phyloP scores from a whole-genome alignment of 441 rosid genomes.

The Francoa sonchifolia region DNA sequence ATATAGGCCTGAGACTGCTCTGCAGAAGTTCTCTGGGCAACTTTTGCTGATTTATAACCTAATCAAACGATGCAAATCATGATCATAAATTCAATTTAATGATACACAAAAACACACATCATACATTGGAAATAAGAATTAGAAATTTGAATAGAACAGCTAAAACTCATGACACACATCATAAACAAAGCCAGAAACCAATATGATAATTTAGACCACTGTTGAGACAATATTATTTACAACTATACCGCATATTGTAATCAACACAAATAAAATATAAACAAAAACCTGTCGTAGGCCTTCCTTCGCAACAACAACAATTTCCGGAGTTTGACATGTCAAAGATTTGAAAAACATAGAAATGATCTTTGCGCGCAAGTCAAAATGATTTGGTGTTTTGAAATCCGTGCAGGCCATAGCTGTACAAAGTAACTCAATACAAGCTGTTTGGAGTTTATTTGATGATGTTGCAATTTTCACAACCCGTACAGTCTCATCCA shows the following conservation, averaged over 20 bases:
- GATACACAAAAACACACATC: not conserved
- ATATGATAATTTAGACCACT: not conserved
- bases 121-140: not conserved
- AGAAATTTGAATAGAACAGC: not conserved
- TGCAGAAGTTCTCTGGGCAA: slow-evolving; percentile 99
- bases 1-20: slow-evolving; percentile 96
- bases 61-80: slow-evolving; percentile 8
- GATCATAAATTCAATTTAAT: slow-evolving; percentile 1
- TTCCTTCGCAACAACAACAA: slow-evolving; percentile 97
- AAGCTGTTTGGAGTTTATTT: slow-evolving; percentile 85
- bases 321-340: slow-evolving; percentile 88
- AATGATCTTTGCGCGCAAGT: slow-evolving; percentile 85
- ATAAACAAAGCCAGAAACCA: not conserved
- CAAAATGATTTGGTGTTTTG: slow-evolving; percentile 71
- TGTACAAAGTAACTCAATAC: slow-evolving; percentile 93
- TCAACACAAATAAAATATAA: slow-evolving; percentile 9
- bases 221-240: not conserved
- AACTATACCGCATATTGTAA: not conserved
- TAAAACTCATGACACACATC: not conserved
- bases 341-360: slow-evolving; percentile 97
- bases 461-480: slow-evolving; percentile 72
- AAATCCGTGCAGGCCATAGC: slow-evolving; percentile 99
- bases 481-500: slow-evolving; percentile 87
- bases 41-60: slow-evolving; percentile 95
- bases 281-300: slow-evolving; percentile 83